Evolutionary conservation across 257 asterid species (phyloP), one percentile per base, ranked within the genome.

Genomic region (Ophiorrhiza pumila): DNA sequence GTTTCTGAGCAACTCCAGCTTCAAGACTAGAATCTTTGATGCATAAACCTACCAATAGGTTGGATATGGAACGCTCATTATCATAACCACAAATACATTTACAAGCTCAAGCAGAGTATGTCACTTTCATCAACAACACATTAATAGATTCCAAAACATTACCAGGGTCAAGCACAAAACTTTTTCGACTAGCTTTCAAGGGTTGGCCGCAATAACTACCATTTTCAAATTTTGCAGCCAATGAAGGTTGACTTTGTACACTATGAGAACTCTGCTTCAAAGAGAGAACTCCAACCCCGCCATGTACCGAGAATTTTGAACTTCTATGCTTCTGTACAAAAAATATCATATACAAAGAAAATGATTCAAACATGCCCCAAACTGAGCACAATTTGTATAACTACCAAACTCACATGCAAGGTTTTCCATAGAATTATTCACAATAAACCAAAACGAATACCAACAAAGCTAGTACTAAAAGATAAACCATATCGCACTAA

Each of bases 271-370:
- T 82, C 58, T 82, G 83, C 74, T 81, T 89, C 62, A 80, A 85
- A 70, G 92, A 47, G 69, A 77, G 73, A 76, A 87, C 91, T 80
- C 88, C 95, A 75, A 83, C 87, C 87, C 86, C 87, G 80, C 92
- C 86, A 66, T 87, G 91, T 47, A 83, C 73, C 1, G 96, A 84
- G 77, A 83, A 84, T 79, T 89, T 95, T 71, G 89, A 80, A 77
- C 85, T 84, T 79, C 96, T 85, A 73, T 92, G 98, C 85, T 91
- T 92, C 98, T 92, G 97, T 70, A 42, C 59, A 80, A 41, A 69
- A 61, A 39, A 57, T 22, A 34, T 14, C 12, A 71, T 1, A 56
- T 53, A 45, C 34, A 23, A 56, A 10, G 66, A 58, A 46, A 65
- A 37, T 23, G 9, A 34, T 35, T n/a, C 35, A 57, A 55, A 22